These are phyloP conservation scores for Russula foetens DNA, from an alignment of 768 basidiomycete species.

Conservation along the genomic window DNA sequence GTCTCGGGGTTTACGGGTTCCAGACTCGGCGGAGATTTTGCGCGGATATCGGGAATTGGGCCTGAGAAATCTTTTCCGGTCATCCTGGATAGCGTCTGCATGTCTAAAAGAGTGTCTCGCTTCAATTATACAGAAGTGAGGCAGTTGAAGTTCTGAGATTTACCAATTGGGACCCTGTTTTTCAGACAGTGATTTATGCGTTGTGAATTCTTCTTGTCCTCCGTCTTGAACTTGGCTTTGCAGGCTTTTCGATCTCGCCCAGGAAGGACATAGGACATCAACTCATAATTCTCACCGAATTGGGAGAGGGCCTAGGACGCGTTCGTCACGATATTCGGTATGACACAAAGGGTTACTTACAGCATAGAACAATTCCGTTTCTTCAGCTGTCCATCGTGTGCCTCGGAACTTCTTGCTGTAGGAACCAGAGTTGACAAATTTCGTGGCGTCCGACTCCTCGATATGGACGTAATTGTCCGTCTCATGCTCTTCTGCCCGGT, in stretches of 20 bases:
- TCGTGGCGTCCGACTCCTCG: conserved; percentile 73
- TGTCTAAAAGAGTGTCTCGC: conserved; percentile 39
- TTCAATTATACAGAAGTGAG: not conserved
- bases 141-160: conserved; percentile 29
- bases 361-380: conserved; percentile 83
- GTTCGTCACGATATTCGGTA: not conserved
- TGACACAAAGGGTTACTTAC: conserved; percentile 36
- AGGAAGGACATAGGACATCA: conserved; percentile 80
- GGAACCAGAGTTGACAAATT: conserved; percentile 78
- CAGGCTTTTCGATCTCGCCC: conserved; percentile 83
- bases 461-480: conserved; percentile 69
- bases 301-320: conserved; percentile 72
- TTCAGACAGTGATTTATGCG: conserved; percentile 70
- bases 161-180: conserved; percentile 70
- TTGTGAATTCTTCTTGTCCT: conserved; percentile 75
- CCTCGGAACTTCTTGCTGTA: conserved; percentile 77
- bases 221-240: conserved; percentile 88
- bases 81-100: conserved; percentile 64
- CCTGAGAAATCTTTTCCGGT: conserved; percentile 84
- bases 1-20: conserved; percentile 21
- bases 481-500: conserved; percentile 59
- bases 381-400: conserved; percentile 82
- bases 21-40: conserved; percentile 31
- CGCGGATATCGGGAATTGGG: conserved; percentile 60
- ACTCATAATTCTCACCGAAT: conserved; percentile 89